phyloP scores from a whole-genome alignment of 1,284 basidiomycete species.

The Leccinum fuscescens region DNA sequence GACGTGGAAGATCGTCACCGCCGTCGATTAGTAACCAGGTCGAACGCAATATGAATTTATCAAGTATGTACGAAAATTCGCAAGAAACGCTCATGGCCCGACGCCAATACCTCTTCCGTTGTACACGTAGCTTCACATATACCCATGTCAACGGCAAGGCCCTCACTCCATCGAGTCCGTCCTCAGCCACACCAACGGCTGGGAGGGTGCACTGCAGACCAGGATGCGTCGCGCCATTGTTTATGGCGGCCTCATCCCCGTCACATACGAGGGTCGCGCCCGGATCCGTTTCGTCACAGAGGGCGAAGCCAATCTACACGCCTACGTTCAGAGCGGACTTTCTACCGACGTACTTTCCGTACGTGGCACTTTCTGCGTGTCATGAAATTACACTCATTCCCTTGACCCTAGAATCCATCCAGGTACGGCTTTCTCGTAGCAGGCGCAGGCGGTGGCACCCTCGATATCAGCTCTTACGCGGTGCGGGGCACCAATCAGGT shows the following conservation, averaged over 20 bases:
- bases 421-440: conserved; percentile 74
- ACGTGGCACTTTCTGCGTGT: conserved; percentile 20
- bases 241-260: conserved; percentile 62
- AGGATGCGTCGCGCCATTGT: conserved; percentile 18
- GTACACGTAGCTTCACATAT: conserved; percentile 68
- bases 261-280: conserved; percentile 67
- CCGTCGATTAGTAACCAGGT: too few relatives aligned
- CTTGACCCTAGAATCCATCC: conserved; percentile 52
- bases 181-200: conserved; percentile 75
- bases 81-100: too few relatives aligned
- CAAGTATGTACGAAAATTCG: too few relatives aligned
- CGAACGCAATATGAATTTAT: too few relatives aligned
- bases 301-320: conserved; percentile 77
- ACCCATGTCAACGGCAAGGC: conserved; percentile 67
- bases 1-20: too few relatives aligned
- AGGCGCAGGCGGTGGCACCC: conserved; percentile 76
- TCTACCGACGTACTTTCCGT: conserved; percentile 73
- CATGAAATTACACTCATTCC: conserved; percentile 1
- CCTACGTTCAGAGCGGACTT: conserved; percentile 70
- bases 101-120: conserved; percentile 60
- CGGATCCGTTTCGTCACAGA: conserved; percentile 77
- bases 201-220: conserved; percentile 78
- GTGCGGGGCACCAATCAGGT: conserved; percentile 67
- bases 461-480: conserved; percentile 76
- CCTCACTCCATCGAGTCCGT: conserved; percentile 63